phyloP scores from a whole-genome alignment of 1,284 basidiomycete species.

The Stygiomarasmius scandens region DNA sequence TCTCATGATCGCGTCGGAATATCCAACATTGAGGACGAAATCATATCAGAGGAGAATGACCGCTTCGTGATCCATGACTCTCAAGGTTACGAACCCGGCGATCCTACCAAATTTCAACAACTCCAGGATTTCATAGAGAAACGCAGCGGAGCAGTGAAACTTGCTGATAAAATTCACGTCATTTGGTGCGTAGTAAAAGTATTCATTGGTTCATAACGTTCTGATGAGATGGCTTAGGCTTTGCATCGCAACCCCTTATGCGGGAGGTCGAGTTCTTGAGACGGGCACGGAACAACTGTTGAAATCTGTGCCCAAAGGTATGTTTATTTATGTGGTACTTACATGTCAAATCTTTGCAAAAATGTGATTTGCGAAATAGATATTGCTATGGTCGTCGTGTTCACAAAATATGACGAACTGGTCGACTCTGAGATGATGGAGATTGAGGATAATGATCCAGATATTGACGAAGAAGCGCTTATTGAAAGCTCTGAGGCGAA shows the following conservation, averaged over 20 bases:
- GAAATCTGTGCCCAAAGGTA: no score
- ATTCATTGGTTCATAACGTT: not conserved
- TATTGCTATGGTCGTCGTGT: constrained; percentile 23
- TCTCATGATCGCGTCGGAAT: constrained; percentile 21
- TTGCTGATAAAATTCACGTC: constrained; percentile 30
- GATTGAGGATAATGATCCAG: not conserved
- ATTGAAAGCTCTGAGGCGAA: not conserved
- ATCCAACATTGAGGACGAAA: constrained; percentile 27
- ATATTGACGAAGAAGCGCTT: constrained; percentile 6
- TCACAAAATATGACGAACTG: no score
- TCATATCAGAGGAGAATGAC: constrained; percentile 25
- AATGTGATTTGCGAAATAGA: no score
- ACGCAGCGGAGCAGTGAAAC: constrained; percentile 9
- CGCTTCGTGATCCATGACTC: constrained; percentile 32
- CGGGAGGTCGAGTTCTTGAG: no score
- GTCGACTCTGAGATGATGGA: constrained; percentile 14
- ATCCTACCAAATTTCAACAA: constrained; percentile 23
- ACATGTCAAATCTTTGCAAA: no score
- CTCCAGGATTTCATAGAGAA: constrained; percentile 25
- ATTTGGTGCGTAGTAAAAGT: constrained; percentile 23
- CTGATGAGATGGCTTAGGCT: constrained; percentile 19
- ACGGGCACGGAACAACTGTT: no score
- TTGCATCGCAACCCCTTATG: constrained; percentile 17
- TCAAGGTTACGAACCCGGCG: constrained; percentile 29
- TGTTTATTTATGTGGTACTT: no score